Evolutionary conservation across 1,284 basidiomycete species (phyloP), one percentile per base, ranked within the genome.

Genomic region (Cryptococcus sp.): DNA sequence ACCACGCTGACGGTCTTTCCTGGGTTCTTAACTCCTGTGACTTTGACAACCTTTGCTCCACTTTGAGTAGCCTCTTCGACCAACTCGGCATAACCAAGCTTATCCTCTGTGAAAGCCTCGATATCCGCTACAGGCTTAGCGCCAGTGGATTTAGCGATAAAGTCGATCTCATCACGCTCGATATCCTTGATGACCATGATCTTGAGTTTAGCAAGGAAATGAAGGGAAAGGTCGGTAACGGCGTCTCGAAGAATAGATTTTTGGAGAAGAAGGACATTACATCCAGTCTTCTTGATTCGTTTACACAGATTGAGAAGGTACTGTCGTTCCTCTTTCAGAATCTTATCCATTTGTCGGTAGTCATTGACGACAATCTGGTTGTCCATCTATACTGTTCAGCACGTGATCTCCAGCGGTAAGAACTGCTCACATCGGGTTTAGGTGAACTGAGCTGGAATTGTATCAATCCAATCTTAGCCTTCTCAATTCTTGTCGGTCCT

Each of bases 291-390:
- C 79, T 98, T 98, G 80, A 99, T 98, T 79, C 92, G 94, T 79
- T 98, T 98, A 86, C 92, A 96, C 62, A 98, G 85, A 78, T 96
- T 98, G 70, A 98, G 85, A 60, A 99, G 84, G 77, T 99, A 98
- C 79, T 96, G 91, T 48, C 95, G 88, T 65, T 95, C 95, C 79
- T 99, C 96, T 78, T 99, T 98, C 76, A 99, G 87, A 61, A 98
- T 95, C 78, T 97, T 98, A 83, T 98, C 96, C 95, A 99, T 98
- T 79, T 98, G 96, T 41, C 96, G 87, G 81, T 99, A 99, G 79
- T 98, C 95, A 70, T 97, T 98, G 67, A 98, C 97, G 46, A 98
- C 89, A 48, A 99, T 94, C 38, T 96, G 97, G 81, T 98, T 98
- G 80, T 99, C 96, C 96, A 99, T 98, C 92, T 96, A 62, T 13